Conservation (phyloP, 139 green algal genomes). For the Eudorina sp. region DNA sequence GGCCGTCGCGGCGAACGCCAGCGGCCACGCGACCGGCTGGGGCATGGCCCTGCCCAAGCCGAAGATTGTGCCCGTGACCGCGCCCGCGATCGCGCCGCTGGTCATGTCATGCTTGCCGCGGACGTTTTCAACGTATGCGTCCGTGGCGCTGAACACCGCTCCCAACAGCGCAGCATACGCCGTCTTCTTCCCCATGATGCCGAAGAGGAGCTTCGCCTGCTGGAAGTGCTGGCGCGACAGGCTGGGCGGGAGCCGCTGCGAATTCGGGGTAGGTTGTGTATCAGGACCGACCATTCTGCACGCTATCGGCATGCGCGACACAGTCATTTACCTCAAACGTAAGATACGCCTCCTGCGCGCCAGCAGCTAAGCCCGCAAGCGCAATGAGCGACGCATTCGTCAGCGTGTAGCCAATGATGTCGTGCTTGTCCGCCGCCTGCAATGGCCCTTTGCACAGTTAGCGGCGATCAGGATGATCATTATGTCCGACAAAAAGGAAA, state of each 20-base stretch:
- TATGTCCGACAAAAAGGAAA: not conserved
- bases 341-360: slow-evolving; percentile 57
- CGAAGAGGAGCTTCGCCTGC: slow-evolving; percentile 47
- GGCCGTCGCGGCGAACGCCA: slow-evolving; percentile 45
- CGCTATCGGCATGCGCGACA: no score
- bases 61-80: slow-evolving; percentile 52
- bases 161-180: slow-evolving; percentile 45
- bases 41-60: slow-evolving; percentile 48
- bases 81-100: slow-evolving; percentile 53
- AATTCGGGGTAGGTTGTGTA: no score
- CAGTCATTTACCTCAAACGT: slow-evolving; percentile 54
- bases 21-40: slow-evolving; percentile 63
- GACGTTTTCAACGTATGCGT: slow-evolving; percentile 52
- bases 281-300: no score
- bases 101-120: slow-evolving; percentile 56
- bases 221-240: slow-evolving; percentile 44
- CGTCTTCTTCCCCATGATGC: slow-evolving; percentile 52
- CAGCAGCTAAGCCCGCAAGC: slow-evolving; percentile 48
- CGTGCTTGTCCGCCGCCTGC: slow-evolving; percentile 55
- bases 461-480: not conserved
- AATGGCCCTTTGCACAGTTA: not conserved
- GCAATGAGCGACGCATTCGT: slow-evolving; percentile 56
- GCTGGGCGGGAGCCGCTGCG: slow-evolving; percentile 53
- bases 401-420: slow-evolving; percentile 50
- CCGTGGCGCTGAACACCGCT: slow-evolving; percentile 56